A percentile compares a stretch with the other conserved stretches of the same genome.
phyloP scores from a whole-genome alignment of 495 filamentous ascomycete species.

The Penicillium taxi region DNA sequence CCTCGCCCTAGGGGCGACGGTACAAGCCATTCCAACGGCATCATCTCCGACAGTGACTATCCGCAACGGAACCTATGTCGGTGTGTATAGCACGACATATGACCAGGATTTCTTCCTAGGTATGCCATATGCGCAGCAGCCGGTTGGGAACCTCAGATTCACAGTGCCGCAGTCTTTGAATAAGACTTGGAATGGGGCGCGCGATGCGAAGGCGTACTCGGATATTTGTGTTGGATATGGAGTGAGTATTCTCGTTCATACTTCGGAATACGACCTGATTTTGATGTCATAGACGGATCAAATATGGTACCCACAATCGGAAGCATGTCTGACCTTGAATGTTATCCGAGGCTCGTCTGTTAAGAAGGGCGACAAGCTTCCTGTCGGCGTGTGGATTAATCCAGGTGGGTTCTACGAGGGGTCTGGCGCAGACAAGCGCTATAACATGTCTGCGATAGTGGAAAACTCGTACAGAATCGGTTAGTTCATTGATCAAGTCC shows the following conservation, averaged over 20 bases:
- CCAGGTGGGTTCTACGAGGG: constrained; percentile 51
- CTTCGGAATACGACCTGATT: constrained; percentile 6
- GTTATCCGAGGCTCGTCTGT: constrained; percentile 39
- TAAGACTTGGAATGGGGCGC: constrained; percentile 27
- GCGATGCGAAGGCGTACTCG: constrained; percentile 42
- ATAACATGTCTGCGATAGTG: constrained; percentile 49
- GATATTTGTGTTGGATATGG: constrained; percentile 44
- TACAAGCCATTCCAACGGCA: constrained; percentile 8
- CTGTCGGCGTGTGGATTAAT: constrained; percentile 52
- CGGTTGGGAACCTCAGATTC: constrained; percentile 41
- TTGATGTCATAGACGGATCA: constrained; percentile 27
- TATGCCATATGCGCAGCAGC: constrained; percentile 42
- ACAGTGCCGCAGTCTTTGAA: constrained; percentile 39
- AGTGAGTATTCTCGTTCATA: constrained; percentile 15
- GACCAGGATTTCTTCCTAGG: constrained; percentile 41
- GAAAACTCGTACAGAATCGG: constrained; percentile 42
- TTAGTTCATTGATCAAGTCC: constrained; percentile 3
- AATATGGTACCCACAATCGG: constrained; percentile 37
- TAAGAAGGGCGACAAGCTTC: constrained; percentile 25
- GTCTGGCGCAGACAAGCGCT: constrained; percentile 39
- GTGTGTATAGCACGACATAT: constrained; percentile 27
- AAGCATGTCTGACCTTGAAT: constrained; percentile 52
- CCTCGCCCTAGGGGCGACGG: constrained; percentile 7
- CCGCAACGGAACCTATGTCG: constrained; percentile 35
- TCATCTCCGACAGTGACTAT: constrained; percentile 12